These are phyloP conservation scores for Cladosporium halotolerans DNA, from an alignment of 2,329 filamentous ascomycete species.

Conservation along the genomic window DNA sequence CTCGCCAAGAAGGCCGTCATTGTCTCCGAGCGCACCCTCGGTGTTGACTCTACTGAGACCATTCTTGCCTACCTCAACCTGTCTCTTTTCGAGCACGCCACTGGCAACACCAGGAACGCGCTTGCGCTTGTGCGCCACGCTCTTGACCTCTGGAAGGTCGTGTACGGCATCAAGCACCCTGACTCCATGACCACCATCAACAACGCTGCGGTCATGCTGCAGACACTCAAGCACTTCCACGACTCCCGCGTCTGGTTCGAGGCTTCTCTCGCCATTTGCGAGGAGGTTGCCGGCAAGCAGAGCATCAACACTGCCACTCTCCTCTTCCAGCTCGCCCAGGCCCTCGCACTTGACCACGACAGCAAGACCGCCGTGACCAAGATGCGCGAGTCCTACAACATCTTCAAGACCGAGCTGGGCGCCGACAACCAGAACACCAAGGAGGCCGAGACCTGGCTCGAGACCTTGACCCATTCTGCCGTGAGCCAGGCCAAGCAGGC, in stretches of 20 bases:
- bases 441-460: constrained; percentile 93
- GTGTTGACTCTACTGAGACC: constrained; percentile 88
- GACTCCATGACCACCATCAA: constrained; percentile 98
- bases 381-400: constrained; percentile 96
- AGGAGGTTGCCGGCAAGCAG: constrained; percentile 79
- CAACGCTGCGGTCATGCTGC: constrained; percentile 97
- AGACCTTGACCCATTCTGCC: constrained; percentile 91
- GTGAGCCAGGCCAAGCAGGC: constrained; percentile 91
- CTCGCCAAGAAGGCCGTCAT: constrained; percentile 94
- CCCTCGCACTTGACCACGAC: constrained; percentile 90
- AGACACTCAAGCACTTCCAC: constrained; percentile 88
- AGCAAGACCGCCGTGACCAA: constrained; percentile 82
- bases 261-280: constrained; percentile 80
- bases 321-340: constrained; percentile 94
- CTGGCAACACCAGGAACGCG: constrained; percentile 82
- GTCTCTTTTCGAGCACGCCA: constrained; percentile 86
- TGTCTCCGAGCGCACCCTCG: constrained; percentile 87
- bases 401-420: constrained; percentile 83
- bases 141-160: constrained; percentile 91
- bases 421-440: constrained; percentile 94
- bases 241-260: constrained; percentile 97
- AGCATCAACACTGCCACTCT: constrained; percentile 92
- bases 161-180: constrained; percentile 88
- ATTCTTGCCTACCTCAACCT: constrained; percentile 94
- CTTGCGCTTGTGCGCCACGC: constrained; percentile 86